These are phyloP conservation scores for Lepraria neglecta DNA, from an alignment of 495 filamentous ascomycete genomes.

Conservation along the genomic window DNA sequence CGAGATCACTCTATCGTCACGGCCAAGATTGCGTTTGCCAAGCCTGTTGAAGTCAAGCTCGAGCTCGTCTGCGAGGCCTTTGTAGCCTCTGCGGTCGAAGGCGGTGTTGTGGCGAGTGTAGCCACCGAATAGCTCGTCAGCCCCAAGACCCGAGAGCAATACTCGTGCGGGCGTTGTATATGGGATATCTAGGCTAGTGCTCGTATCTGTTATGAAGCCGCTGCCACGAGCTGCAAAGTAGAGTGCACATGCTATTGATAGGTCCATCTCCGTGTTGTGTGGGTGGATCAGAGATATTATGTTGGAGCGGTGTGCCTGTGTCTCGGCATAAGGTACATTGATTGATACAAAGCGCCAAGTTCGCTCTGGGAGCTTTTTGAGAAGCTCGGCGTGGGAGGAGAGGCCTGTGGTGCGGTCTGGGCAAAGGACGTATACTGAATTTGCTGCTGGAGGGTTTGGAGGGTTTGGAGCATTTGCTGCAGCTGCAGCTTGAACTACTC, in stretches of 20 bases:
- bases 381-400: constrained; percentile 66
- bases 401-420: constrained; percentile 86
- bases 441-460: constrained; percentile 27
- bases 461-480: constrained; percentile 35
- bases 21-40: constrained; percentile 85
- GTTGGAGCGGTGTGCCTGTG: constrained; percentile 56
- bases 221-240: constrained; percentile 86
- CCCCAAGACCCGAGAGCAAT: constrained; percentile 85
- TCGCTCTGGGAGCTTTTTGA: constrained; percentile 61
- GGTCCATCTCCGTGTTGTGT: constrained; percentile 97
- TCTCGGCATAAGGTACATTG: constrained; percentile 75
- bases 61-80: constrained; percentile 73
- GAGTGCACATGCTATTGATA: constrained; percentile 87
- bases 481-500: constrained; percentile 44
- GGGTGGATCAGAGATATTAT: constrained; percentile 77
- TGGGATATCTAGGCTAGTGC: constrained; percentile 14
- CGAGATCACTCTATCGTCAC: constrained; percentile 85
- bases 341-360: constrained; percentile 76
- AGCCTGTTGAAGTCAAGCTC: constrained; percentile 79
- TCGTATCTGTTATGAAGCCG: constrained; percentile 42
- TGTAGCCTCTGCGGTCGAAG: constrained; percentile 58
- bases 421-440: constrained; percentile 64
- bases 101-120: constrained; percentile 81
- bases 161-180: constrained; percentile 74
- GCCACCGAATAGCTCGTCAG: constrained; percentile 92